Percentiles rank a stretch among this genome's conserved stretches.
Evolutionary conservation across 345 rosid genomes (phyloP).

Genomic region (Populus ilicifolia): DNA sequence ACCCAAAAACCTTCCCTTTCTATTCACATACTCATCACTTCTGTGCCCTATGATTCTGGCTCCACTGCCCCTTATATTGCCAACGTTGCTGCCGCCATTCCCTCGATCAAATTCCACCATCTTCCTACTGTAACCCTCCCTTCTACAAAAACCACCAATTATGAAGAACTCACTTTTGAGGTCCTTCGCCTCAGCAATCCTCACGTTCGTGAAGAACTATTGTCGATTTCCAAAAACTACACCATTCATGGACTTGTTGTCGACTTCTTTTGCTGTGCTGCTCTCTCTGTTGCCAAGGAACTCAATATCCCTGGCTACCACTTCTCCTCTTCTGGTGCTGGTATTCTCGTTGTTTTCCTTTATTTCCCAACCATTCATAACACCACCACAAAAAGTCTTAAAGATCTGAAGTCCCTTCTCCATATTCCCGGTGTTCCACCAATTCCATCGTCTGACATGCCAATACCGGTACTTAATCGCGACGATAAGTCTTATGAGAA

Average conservation of each 20-base stretch:
- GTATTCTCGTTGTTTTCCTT: slow-evolving; percentile 4
- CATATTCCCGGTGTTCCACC: slow-evolving; percentile 34
- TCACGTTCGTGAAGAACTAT: slow-evolving; percentile 18
- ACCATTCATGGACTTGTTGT: slow-evolving; percentile 19
- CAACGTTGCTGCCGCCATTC: slow-evolving; percentile 12
- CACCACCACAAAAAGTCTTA: slow-evolving; percentile 6
- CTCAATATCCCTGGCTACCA: slow-evolving; percentile 23
- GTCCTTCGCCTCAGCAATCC: slow-evolving; percentile 17
- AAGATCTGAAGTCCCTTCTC: slow-evolving; percentile 6
- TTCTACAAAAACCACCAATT: neutral
- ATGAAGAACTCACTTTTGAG: slow-evolving; percentile 12
- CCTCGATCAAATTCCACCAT: slow-evolving; percentile 25
- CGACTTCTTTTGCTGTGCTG: slow-evolving; percentile 26
- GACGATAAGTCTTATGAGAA: slow-evolving; percentile 4
- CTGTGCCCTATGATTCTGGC: slow-evolving; percentile 42
- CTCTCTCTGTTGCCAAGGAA: slow-evolving; percentile 5
- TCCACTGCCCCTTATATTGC: slow-evolving; percentile 32
- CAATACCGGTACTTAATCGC: slow-evolving; percentile 18
- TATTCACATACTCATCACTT: slow-evolving; percentile 42
- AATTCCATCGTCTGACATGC: slow-evolving; percentile 18
- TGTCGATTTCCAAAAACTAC: slow-evolving; percentile 1
- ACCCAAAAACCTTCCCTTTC: slow-evolving; percentile 45
- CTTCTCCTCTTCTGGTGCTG: slow-evolving; percentile 15
- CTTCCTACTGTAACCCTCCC: slow-evolving; percentile 23
- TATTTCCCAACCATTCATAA: slow-evolving; percentile 15